phyloP scores from a whole-genome alignment of 331 rosid species.

The Pyrus hybrid region DNA sequence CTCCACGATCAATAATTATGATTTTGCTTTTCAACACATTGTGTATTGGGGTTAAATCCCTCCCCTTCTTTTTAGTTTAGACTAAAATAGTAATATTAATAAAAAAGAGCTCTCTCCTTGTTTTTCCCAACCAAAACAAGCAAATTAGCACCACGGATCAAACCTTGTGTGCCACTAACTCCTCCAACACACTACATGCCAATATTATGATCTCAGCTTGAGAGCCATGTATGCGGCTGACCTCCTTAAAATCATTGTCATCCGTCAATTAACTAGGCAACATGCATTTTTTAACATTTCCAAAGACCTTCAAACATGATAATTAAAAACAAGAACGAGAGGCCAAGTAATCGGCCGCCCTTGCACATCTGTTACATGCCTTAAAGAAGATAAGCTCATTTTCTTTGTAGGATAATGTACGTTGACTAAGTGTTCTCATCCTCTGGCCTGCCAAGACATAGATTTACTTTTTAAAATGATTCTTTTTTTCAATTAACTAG shows the following conservation, averaged over 20 bases:
- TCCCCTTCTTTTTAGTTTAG: too few species aligned
- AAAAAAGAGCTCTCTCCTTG: too few species aligned
- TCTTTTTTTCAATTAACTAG: too few species aligned
- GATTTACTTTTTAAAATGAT: not conserved
- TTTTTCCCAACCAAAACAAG: not conserved
- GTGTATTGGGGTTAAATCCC: not conserved
- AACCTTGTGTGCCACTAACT: not conserved
- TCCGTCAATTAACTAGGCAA: not conserved
- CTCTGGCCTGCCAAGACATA: not conserved
- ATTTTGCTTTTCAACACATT: too few species aligned
- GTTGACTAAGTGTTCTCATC: not conserved
- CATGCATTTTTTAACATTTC: not conserved
- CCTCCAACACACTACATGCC: not conserved
- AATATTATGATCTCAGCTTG: not conserved
- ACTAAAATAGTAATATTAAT: too few species aligned
- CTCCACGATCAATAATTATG: too few species aligned
- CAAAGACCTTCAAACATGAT: not conserved
- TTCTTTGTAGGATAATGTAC: not conserved
- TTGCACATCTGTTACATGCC: not conserved
- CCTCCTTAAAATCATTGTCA: not conserved
- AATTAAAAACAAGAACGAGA: not conserved
- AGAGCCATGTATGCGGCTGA: not conserved
- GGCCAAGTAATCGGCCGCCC: conserved; percentile 1
- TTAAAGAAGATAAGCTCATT: not conserved
- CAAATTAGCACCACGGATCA: not conserved